Evolutionary conservation across 441 rosid genomes (phyloP).

Genomic region (Gossypium gossypioides): DNA sequence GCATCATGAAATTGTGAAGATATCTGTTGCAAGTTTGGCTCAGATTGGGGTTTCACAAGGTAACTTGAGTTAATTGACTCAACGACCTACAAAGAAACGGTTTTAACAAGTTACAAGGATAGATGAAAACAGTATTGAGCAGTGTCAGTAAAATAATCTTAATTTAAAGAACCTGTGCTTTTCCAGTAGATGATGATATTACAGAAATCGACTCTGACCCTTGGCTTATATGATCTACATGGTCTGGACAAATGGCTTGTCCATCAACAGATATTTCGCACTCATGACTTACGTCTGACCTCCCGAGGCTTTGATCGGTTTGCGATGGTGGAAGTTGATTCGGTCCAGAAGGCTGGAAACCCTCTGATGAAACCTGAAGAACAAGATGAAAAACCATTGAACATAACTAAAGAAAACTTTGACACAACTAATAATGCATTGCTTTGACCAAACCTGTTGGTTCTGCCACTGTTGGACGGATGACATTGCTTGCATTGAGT

Average conservation of each 20-base stretch:
- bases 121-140: neutral
- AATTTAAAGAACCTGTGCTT: slow-evolving; percentile 43
- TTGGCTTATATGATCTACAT: slow-evolving; percentile 40
- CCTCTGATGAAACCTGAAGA: slow-evolving; percentile 49
- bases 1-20: slow-evolving; percentile 51
- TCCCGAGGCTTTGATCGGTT: slow-evolving; percentile 36
- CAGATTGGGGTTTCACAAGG: slow-evolving; percentile 32
- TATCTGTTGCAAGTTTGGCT: slow-evolving; percentile 46
- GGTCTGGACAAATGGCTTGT: slow-evolving; percentile 45
- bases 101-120: slow-evolving; percentile 4
- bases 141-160: slow-evolving; percentile 3
- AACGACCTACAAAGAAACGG: slow-evolving; percentile 32
- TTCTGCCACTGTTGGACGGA: slow-evolving; percentile 63
- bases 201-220: slow-evolving; percentile 38
- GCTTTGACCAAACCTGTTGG: slow-evolving; percentile 42
- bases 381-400: slow-evolving; percentile 4
- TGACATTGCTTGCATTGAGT: slow-evolving; percentile 36
- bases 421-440: neutral
- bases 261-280: slow-evolving; percentile 49
- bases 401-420: neutral
- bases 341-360: slow-evolving; percentile 36
- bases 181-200: slow-evolving; percentile 38
- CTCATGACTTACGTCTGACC: slow-evolving; percentile 46
- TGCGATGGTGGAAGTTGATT: slow-evolving; percentile 44
- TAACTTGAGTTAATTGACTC: slow-evolving; percentile 46